A percentile compares a stretch with the other conserved stretches of the same genome.
Evolutionary conservation across 192 early-diverging fungal species (phyloP).

Genomic region (Backusella liffmaniae): DNA sequence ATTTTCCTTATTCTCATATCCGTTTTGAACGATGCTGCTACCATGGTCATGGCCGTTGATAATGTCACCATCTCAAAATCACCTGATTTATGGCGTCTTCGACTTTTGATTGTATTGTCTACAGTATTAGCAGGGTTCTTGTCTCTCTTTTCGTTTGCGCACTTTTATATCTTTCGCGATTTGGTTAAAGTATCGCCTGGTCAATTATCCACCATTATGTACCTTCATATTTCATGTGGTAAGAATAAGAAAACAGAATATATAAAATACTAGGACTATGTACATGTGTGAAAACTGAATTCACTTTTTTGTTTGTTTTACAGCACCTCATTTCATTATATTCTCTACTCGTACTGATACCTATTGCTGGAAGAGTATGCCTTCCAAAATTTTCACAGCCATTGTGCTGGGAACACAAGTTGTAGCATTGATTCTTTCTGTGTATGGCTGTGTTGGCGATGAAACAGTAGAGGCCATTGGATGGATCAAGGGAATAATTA

Average conservation of each 20-base stretch:
- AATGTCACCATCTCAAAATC: conserved; percentile 60
- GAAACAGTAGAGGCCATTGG: conserved; percentile 39
- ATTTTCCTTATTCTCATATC: conserved; percentile 65
- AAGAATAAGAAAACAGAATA: not conserved
- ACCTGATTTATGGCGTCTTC: conserved; percentile 75
- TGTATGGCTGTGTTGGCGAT: conserved; percentile 46
- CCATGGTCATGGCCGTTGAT: conserved; percentile 74
- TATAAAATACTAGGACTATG: no score
- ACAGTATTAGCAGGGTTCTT: conserved; percentile 58
- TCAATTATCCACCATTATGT: conserved; percentile 68
- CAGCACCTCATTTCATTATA: conserved; percentile 74
- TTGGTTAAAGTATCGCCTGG: conserved; percentile 19
- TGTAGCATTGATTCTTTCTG: conserved; percentile 58
- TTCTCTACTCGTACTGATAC: conserved; percentile 64
- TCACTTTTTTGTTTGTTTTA: not conserved
- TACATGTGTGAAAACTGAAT: not conserved
- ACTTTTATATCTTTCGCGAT: conserved; percentile 60
- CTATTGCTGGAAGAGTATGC: conserved; percentile 64
- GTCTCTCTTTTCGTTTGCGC: conserved; percentile 62
- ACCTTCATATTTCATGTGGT: conserved; percentile 69
- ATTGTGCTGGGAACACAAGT: conserved; percentile 70
- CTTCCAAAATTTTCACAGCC: conserved; percentile 51
- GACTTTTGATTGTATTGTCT: conserved; percentile 65
- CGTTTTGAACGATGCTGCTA: conserved; percentile 71
- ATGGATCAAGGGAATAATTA: conserved; percentile 42